phyloP scores from a whole-genome alignment of 2,329 filamentous ascomycete genomes.

The Penicillium polonicum region DNA sequence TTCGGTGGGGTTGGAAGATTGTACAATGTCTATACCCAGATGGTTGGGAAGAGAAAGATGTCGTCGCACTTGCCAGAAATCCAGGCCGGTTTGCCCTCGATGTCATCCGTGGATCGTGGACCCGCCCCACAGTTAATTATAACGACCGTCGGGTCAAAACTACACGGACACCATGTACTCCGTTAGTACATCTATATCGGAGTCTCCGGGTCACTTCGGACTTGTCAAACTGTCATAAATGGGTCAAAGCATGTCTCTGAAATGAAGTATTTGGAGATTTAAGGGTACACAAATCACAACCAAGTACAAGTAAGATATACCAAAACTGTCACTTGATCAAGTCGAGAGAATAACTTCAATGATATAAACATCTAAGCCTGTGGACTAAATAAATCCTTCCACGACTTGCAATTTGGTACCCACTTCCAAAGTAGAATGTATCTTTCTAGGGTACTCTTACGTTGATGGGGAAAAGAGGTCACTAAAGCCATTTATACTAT shows the following conservation, averaged over 20 bases:
- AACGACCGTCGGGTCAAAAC: background rate
- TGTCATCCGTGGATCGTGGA: slow-evolving; percentile 22
- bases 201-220: background rate
- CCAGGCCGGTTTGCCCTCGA: slow-evolving; percentile 11
- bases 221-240: background rate
- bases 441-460: too few species aligned
- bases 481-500: too few species aligned
- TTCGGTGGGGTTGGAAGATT: background rate
- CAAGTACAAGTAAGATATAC: background rate
- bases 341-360: background rate
- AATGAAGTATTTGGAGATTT: background rate
- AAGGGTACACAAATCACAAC: background rate
- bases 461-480: too few species aligned
- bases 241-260: background rate
- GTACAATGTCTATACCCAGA: background rate
- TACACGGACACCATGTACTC: too few species aligned
- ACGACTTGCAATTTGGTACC: background rate
- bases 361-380: too few species aligned
- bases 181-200: background rate
- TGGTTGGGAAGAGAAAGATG: background rate
- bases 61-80: slow-evolving; percentile 1
- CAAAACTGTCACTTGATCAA: background rate
- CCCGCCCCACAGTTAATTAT: background rate
- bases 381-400: too few species aligned
- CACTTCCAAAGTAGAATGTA: background rate